Evolutionary conservation across 768 basidiomycete species (phyloP).

Genomic region (Hemileccinum rubropunctum): DNA sequence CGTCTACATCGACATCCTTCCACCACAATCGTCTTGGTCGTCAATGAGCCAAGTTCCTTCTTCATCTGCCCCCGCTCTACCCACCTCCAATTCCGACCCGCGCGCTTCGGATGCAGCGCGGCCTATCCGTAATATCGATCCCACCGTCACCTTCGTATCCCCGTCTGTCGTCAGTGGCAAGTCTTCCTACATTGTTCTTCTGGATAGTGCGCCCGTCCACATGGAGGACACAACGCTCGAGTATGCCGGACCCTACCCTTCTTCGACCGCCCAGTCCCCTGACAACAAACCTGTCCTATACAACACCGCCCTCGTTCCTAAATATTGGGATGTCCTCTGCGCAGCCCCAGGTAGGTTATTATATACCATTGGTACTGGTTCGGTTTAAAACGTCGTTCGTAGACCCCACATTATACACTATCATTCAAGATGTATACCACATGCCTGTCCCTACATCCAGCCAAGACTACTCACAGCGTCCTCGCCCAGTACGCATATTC

Average conservation of each 20-base stretch:
- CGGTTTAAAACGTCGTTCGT: background rate
- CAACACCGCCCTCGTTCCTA: constrained; percentile 58
- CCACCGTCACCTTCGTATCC: constrained; percentile 63
- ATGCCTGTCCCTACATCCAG: constrained; percentile 27
- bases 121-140: constrained; percentile 57
- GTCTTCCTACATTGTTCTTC: constrained; percentile 55
- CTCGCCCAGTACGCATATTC: constrained; percentile 41
- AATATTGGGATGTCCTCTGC: constrained; percentile 61
- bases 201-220: constrained; percentile 47
- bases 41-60: background rate
- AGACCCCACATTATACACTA: constrained; percentile 69
- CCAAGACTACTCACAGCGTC: constrained; percentile 16
- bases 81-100: background rate
- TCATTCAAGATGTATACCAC: constrained; percentile 58
- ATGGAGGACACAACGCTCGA: constrained; percentile 44
- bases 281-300: constrained; percentile 45
- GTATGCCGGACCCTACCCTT: constrained; percentile 31
- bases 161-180: constrained; percentile 45
- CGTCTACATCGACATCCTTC: constrained; percentile 34
- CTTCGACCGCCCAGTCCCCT: constrained; percentile 19
- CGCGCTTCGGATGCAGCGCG: constrained; percentile 40
- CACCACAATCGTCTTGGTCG: constrained; percentile 14
- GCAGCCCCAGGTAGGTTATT: constrained; percentile 47
- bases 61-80: background rate
- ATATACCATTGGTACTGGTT: background rate